A percentile compares a stretch with the other conserved stretches of the same genome.
These are phyloP conservation scores for Basidiobolus meristosporus DNA, from an alignment of 371 early-diverging fungal species.

Conservation along the genomic window DNA sequence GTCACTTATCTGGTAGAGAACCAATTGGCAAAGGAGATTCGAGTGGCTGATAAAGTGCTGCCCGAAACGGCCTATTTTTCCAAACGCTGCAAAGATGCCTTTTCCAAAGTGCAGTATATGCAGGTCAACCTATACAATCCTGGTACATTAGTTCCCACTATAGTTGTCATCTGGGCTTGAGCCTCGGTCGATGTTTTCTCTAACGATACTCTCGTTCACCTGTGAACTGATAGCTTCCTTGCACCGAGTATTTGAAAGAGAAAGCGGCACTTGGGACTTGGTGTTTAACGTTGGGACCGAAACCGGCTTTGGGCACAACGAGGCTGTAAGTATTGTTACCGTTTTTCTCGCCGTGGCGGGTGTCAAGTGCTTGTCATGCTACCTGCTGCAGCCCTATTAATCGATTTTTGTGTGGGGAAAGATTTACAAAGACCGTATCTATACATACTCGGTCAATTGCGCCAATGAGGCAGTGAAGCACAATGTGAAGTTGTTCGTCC, in stretches of 20 bases:
- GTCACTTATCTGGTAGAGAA: conserved; percentile 48
- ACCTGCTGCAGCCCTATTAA: no score
- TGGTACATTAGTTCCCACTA: neutral
- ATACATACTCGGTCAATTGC: neutral
- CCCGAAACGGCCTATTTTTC: conserved; percentile 44
- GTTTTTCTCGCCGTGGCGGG: no score
- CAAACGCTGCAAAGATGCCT: neutral
- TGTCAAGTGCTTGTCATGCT: no score
- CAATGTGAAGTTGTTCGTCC: conserved; percentile 50
- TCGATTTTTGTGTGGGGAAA: no score
- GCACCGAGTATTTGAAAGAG: neutral
- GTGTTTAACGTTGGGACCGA: neutral
- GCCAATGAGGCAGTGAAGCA: conserved; percentile 13
- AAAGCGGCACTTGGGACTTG: neutral
- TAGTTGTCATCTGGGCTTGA: neutral
- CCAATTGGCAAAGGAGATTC: conserved; percentile 35
- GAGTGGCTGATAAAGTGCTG: conserved; percentile 79
- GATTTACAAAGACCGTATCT: neutral
- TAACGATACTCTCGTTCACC: no score
- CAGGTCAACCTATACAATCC: neutral
- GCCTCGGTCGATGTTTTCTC: no score
- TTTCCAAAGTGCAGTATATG: neutral
- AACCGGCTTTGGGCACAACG: conserved; percentile 15
- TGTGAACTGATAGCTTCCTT: neutral
- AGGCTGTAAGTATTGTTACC: no score